Percentiles rank a stretch among this genome's conserved stretches.
Evolutionary conservation across 2,329 filamentous ascomycete species (phyloP).

Genomic region (Thermomyces lanuginosus): DNA sequence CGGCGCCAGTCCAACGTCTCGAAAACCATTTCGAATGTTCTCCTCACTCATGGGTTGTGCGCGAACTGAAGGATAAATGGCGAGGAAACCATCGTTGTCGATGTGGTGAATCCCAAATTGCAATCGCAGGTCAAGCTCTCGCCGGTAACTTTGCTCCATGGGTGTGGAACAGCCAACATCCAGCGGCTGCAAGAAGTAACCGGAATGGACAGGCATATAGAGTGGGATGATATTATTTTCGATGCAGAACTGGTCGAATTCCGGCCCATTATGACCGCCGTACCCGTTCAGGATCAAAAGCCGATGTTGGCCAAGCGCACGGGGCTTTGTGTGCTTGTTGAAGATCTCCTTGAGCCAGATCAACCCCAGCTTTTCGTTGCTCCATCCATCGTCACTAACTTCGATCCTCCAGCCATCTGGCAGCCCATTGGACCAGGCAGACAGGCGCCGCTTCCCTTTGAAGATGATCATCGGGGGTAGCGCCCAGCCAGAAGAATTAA

Average conservation of each 20-base stretch:
- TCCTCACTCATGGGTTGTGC: constrained; percentile 3
- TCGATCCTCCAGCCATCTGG: not conserved
- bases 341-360: constrained; percentile 2
- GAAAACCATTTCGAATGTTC: constrained; percentile 1
- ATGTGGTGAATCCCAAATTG: constrained; percentile 4
- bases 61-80: constrained; percentile 3
- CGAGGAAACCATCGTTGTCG: constrained; percentile 4
- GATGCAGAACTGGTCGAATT: constrained; percentile 3
- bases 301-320: constrained; percentile 1
- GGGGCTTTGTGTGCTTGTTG: constrained; percentile 1
- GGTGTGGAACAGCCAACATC: constrained; percentile 3
- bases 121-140: constrained; percentile 1
- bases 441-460: constrained; percentile 4
- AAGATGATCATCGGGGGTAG: constrained; percentile 6
- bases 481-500: constrained; percentile 3
- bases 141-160: constrained; percentile 3
- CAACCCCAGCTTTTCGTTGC: constrained; percentile 1
- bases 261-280: constrained; percentile 1
- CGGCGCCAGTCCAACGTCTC: not conserved
- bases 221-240: constrained; percentile 4
- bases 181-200: constrained; percentile 1
- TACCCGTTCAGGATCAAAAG: constrained; percentile 3
- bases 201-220: constrained; percentile 26
- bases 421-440: constrained; percentile 3
- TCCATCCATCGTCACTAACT: constrained; percentile 2